phyloP scores from a whole-genome alignment of 2,329 filamentous ascomycete genomes.

The Talaromyces rugulosus region DNA sequence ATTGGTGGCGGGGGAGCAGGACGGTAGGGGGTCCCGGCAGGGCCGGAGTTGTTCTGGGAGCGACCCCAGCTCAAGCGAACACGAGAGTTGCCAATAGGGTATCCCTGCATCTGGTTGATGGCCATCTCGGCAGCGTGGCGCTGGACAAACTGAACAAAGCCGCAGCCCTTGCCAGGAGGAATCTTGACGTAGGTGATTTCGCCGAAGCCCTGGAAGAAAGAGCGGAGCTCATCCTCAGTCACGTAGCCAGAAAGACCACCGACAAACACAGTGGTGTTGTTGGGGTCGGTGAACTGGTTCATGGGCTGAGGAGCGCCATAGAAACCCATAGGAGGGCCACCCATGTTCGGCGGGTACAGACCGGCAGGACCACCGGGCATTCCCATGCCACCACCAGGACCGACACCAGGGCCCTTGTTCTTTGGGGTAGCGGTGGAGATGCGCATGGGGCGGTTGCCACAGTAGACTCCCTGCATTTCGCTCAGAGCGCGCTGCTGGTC shows the following conservation, averaged over 20 bases:
- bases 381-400: conserved; percentile 44
- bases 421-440: conserved; percentile 97
- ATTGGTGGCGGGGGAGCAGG: conserved; percentile 80
- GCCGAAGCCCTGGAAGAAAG: conserved; percentile 99
- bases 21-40: conserved; percentile 92
- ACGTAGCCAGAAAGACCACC: conserved; percentile 96
- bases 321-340: conserved; percentile 64
- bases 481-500: conserved; percentile 94
- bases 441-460: conserved; percentile 96
- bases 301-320: conserved; percentile 70
- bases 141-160: conserved; percentile 98
- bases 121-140: conserved; percentile 99
- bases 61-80: conserved; percentile 97
- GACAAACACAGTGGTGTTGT: conserved; percentile 99
- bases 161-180: conserved; percentile 96
- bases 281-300: conserved; percentile 99
- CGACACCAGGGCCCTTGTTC: conserved; percentile 64
- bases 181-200: conserved; percentile 99
- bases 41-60: conserved; percentile 97
- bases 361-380: conserved; percentile 53
- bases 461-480: conserved; percentile 99
- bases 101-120: conserved; percentile 99
- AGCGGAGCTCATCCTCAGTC: conserved; percentile 98
- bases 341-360: conserved; percentile 63
- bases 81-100: conserved; percentile 97